Base-by-base conservation (phyloP, 139 green algal species). In the Astrephomene gubernaculifera region DNA sequence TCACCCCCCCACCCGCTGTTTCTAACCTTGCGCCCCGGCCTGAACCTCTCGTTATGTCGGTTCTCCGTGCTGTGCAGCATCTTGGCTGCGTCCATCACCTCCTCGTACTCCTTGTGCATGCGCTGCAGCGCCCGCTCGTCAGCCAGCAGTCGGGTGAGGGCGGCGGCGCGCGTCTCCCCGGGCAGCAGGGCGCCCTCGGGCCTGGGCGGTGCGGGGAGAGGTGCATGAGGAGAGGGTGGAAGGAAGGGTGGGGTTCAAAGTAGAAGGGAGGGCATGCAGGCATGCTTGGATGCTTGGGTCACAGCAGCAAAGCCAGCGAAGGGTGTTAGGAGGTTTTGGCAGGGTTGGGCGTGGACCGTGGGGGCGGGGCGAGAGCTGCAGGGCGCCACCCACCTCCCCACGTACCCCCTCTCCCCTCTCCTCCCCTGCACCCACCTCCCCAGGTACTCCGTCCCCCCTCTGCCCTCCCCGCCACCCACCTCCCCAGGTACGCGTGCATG, bases 91-190 rank as follows among this genome's bases (percentile, higher is more conserved):
- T 65, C n/a, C 17, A 67, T 29, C 25, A 80, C 10, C 1, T 80
- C 71, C 71, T 80, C 65, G 71, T 64, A 80, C 33, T 36, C 19
- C n/a, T 31, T 33, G 45, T 25, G 65, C n/a, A 80, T 80, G 31
- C 29, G 45, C 8, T 9, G 31, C 45, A 80, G 71, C 45, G 12
- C 29, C 71, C 65, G 65, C 17, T 67, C 31, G 2, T 65, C 31
- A 17, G 29, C n/a, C 71, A 80, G n/a, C 31, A 80, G 33, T 14
- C 9, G 2, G 7, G 33, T 2, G 31, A 80, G 10, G 0, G 49
- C 71, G 8, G 17, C n/a, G 31, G 9, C 4, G 43, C 71, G 71
- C 0, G 31, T 22, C 45, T 44, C n/a, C 10, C 31, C 45, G 19
- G 71, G 45, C 45, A 63, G 44, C 31, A 75, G 4, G 27, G 31